Evolutionary conservation across 805 yeast genomes (phyloP).

Genomic region (Scheffersomyces ergatensis): DNA sequence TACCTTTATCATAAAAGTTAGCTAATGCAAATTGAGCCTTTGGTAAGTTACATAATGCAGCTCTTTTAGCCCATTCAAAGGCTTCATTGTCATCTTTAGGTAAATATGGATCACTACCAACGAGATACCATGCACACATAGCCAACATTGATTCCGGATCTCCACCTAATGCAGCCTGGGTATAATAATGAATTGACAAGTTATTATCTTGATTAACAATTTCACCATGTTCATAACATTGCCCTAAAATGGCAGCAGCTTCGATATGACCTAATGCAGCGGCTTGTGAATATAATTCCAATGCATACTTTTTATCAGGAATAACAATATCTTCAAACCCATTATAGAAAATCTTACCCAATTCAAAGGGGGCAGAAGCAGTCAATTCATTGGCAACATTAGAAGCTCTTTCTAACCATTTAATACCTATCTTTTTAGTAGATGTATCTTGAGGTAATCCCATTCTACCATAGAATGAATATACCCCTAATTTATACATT

Average conservation of each 20-base stretch:
- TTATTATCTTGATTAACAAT: slow-evolving; percentile 75
- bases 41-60: slow-evolving; percentile 71
- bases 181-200: slow-evolving; percentile 86
- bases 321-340: slow-evolving; percentile 89
- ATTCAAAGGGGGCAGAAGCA: slow-evolving; percentile 92
- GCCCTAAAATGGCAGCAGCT: slow-evolving; percentile 78
- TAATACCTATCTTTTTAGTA: slow-evolving; percentile 81
- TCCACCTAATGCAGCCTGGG: slow-evolving; percentile 85
- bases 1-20: slow-evolving; percentile 80
- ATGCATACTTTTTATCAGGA: slow-evolving; percentile 78
- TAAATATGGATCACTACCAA: slow-evolving; percentile 84
- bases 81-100: slow-evolving; percentile 81
- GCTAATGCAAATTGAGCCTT: slow-evolving; percentile 88
- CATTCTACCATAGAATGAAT: slow-evolving; percentile 80
- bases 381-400: slow-evolving; percentile 80
- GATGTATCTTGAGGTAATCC: slow-evolving; percentile 68
- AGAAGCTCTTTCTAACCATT: slow-evolving; percentile 88
- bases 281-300: slow-evolving; percentile 81
- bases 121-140: slow-evolving; percentile 94
- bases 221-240: slow-evolving; percentile 80
- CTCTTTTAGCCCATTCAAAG: slow-evolving; percentile 89
- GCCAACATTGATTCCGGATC: slow-evolving; percentile 90
- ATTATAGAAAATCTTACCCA: slow-evolving; percentile 76
- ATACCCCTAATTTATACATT: slow-evolving; percentile 87
- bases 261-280: slow-evolving; percentile 85